phyloP scores from a whole-genome alignment of 2,329 filamentous ascomycete genomes.

The Exophiala alcalophila region DNA sequence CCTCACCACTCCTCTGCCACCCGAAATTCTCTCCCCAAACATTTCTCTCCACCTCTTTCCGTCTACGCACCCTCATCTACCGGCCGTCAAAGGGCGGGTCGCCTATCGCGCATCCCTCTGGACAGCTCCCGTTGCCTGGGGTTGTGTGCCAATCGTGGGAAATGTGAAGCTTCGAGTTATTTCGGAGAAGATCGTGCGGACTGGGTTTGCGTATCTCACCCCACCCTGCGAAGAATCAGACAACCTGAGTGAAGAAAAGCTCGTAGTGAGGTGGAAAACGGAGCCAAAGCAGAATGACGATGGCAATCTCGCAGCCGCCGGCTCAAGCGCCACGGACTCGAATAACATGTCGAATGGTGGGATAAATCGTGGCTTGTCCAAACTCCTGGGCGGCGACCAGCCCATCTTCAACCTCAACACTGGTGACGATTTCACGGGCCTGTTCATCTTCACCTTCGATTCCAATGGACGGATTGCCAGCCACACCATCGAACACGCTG shows the following conservation, averaged over 20 bases:
- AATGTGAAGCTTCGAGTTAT: constrained; percentile 85
- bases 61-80: constrained; percentile 64
- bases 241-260: constrained; percentile 60
- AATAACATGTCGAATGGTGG: constrained; percentile 25
- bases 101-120: constrained; percentile 91
- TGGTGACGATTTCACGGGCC: constrained; percentile 70
- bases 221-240: constrained; percentile 37
- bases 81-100: constrained; percentile 84
- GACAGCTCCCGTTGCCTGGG: constrained; percentile 96
- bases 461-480: constrained; percentile 75
- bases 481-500: constrained; percentile 91
- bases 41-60: constrained; percentile 64
- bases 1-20: constrained; percentile 59
- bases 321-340: constrained; percentile 19
- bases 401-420: constrained; percentile 53
- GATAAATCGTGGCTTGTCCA: constrained; percentile 42
- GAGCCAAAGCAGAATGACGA: constrained; percentile 37
- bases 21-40: constrained; percentile 60
- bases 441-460: constrained; percentile 97
- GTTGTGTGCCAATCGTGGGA: constrained; percentile 82
- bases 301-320: constrained; percentile 15
- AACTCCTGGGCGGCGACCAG: constrained; percentile 51
- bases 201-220: constrained; percentile 38
- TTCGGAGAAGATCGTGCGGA: constrained; percentile 81
- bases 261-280: constrained; percentile 88